Percentiles rank a stretch among this genome's conserved stretches.
Evolutionary conservation across 441 rosid genomes (phyloP).

Genomic region (Isatis lusitanica): DNA sequence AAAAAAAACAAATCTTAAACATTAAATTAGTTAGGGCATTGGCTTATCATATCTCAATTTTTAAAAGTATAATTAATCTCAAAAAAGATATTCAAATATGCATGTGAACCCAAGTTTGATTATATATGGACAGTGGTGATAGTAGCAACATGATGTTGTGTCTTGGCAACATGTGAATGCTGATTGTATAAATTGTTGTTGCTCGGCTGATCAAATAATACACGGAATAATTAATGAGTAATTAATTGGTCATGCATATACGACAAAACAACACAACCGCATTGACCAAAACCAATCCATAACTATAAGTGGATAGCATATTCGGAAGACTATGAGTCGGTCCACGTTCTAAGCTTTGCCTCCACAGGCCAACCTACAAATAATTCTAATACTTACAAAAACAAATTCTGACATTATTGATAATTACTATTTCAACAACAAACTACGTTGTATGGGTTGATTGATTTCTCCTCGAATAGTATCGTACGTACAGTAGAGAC

Average conservation of each 20-base stretch:
- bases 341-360: constrained; percentile 39
- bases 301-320: constrained; percentile 26
- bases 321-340: constrained; percentile 32
- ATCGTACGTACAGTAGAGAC: constrained; percentile 13
- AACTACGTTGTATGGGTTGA: constrained; percentile 17
- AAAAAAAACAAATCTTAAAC: neutral
- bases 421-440: constrained; percentile 21
- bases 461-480: constrained; percentile 7
- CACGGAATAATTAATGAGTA: constrained; percentile 24
- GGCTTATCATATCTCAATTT: neutral
- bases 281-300: constrained; percentile 35
- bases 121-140: constrained; percentile 13
- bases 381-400: constrained; percentile 30
- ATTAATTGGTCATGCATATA: constrained; percentile 36
- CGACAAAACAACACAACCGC: constrained; percentile 32
- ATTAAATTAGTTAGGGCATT: neutral
- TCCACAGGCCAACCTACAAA: constrained; percentile 39
- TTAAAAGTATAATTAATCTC: neutral
- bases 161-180: constrained; percentile 31
- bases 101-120: neutral
- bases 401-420: constrained; percentile 10
- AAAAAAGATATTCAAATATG: neutral
- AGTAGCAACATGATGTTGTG: constrained; percentile 34
- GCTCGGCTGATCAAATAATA: constrained; percentile 32
- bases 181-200: constrained; percentile 31